These are phyloP conservation scores for Phlebiopsis gigantea DNA, from an alignment of 768 basidiomycete species.

Conservation along the genomic window DNA sequence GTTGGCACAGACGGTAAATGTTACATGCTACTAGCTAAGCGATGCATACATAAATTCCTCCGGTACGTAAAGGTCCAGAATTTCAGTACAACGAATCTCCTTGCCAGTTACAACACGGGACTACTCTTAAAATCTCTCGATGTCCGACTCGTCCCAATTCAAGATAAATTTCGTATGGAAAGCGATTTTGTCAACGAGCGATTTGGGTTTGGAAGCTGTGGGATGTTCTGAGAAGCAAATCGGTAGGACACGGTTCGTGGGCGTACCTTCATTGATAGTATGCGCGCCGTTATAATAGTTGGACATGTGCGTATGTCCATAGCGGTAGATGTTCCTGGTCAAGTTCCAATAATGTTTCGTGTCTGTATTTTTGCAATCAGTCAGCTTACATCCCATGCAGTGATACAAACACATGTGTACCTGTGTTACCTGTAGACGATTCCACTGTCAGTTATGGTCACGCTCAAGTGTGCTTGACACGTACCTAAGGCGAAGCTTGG, in stretches of 20 bases:
- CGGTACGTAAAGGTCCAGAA: too few species aligned
- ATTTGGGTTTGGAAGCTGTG: constrained; percentile 42
- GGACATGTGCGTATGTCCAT: constrained; percentile 27
- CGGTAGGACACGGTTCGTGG: neutral
- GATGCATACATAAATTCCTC: too few species aligned
- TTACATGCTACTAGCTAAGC: too few species aligned
- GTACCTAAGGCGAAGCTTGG: constrained; percentile 5
- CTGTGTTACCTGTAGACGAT: neutral
- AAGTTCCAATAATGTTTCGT: constrained; percentile 42
- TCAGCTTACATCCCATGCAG: neutral
- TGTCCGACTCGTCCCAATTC: constrained; percentile 52
- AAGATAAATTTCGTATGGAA: constrained; percentile 64
- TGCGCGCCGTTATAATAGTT: constrained; percentile 37
- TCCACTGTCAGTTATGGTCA: neutral
- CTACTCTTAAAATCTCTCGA: neutral
- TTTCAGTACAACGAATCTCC: too few species aligned
- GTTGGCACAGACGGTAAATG: too few species aligned
- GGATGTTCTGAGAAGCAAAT: neutral
- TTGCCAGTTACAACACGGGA: too few species aligned
- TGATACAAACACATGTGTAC: neutral
- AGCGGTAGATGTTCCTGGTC: constrained; percentile 63
- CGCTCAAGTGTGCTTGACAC: too few species aligned
- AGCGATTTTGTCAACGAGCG: constrained; percentile 57
- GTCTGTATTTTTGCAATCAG: constrained; percentile 24
- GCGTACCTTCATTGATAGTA: constrained; percentile 65